These are phyloP conservation scores for Tagetes erecta DNA, from an alignment of 129 eudicot genomes.

Conservation along the genomic window DNA sequence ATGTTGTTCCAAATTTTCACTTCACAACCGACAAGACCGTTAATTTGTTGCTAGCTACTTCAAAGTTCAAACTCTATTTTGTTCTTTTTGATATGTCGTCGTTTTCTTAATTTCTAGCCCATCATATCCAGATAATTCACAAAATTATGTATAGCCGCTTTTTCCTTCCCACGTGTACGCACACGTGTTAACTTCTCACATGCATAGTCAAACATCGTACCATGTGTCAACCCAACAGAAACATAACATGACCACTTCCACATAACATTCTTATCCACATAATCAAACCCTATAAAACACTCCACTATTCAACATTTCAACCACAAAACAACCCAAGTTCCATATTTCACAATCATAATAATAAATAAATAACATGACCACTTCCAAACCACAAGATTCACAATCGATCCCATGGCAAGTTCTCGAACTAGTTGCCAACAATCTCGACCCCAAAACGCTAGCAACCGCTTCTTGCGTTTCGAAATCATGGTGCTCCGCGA, in stretches of 20 bases:
- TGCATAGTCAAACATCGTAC: slow-evolving; percentile 6
- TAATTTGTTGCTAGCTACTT: too few species aligned
- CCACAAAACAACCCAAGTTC: too few species aligned
- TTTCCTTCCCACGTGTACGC: slow-evolving; percentile 26
- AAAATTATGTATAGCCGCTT: background rate
- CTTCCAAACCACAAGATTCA: background rate
- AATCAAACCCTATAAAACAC: slow-evolving; percentile 31
- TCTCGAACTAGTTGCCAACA: slow-evolving; percentile 41
- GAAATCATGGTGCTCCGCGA: slow-evolving; percentile 54
- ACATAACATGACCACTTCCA: too few species aligned
- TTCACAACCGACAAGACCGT: too few species aligned
- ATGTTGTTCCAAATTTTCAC: too few species aligned
- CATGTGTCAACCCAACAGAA: slow-evolving; percentile 26
- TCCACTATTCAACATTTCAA: too few species aligned
- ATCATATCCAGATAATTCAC: slow-evolving; percentile 20
- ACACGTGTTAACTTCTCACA: slow-evolving; percentile 29
- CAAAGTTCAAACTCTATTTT: background rate
- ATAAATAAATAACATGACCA: background rate
- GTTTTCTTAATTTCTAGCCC: background rate
- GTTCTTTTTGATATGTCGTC: background rate
- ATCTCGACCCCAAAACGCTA: slow-evolving; percentile 62
- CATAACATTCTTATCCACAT: slow-evolving; percentile 26
- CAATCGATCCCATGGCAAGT: slow-evolving; percentile 47
- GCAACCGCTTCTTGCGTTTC: slow-evolving; percentile 58
- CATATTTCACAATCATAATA: background rate